Percentiles rank a stretch among this genome's conserved stretches.
These are phyloP conservation scores for Sequoiadendron giganteum DNA, from an alignment of 75 land plant genomes.

Conservation along the genomic window DNA sequence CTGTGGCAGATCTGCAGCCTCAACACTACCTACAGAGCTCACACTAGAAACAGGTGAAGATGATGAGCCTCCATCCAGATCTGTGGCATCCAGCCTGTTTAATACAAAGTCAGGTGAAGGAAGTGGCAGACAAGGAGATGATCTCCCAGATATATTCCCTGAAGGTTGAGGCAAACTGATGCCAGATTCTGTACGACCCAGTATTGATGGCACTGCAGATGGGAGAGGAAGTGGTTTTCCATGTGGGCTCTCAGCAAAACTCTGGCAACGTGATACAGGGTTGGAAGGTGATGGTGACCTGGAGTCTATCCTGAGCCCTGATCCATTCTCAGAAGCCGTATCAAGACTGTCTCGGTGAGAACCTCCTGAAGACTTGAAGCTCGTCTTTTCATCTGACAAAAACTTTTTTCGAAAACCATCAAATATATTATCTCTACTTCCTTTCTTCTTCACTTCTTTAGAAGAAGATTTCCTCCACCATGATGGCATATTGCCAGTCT, in stretches of 20 bases:
- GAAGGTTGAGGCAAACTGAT: conserved; percentile 28
- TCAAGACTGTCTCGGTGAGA: conserved; percentile 34
- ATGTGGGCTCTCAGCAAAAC: conserved; percentile 58
- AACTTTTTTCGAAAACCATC: conserved; percentile 44
- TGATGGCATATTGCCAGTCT: conserved; percentile 46
- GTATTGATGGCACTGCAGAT: conserved; percentile 8
- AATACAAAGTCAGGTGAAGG: conserved; percentile 38
- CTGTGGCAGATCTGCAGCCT: conserved; percentile 37
- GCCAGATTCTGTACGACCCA: conserved; percentile 42
- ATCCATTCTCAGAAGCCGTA: conserved; percentile 43
- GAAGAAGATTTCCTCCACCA: conserved; percentile 66
- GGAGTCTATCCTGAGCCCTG: conserved; percentile 36
- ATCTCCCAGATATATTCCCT: conserved; percentile 34
- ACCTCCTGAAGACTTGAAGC: conserved; percentile 23
- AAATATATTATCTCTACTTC: conserved; percentile 48
- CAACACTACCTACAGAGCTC: conserved; percentile 58
- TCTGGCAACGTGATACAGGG: conserved; percentile 60
- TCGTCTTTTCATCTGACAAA: conserved; percentile 42
- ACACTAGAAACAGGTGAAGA: conserved; percentile 55
- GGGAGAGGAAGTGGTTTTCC: conserved; percentile 76
- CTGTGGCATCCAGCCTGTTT: conserved; percentile 26
- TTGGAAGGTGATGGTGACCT: conserved; percentile 60
- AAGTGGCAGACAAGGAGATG: conserved; percentile 42
- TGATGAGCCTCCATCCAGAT: conserved; percentile 44
- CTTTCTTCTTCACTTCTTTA: conserved; percentile 62